Conservation (phyloP, 108 stramenopile genomes). For the Discostella stelligeroides region DNA sequence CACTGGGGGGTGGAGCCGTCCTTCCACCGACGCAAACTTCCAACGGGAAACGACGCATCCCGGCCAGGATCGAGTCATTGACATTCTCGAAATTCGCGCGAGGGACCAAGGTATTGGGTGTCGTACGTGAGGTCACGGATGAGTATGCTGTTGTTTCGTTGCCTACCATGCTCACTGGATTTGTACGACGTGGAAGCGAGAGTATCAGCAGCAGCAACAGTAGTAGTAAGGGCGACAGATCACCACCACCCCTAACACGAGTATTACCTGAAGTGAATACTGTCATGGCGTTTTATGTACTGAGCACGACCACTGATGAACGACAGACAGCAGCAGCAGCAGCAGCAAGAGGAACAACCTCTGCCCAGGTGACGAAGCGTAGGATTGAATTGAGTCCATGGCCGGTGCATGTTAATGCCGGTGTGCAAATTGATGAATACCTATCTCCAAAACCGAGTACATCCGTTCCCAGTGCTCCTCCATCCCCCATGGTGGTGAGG, state of each 20-base stretch:
- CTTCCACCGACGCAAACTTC: slow-evolving; percentile 43
- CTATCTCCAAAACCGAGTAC: too few species aligned
- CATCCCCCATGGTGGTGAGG: slow-evolving; percentile 39
- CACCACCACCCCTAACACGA: slow-evolving; percentile 49
- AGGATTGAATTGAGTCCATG: slow-evolving; percentile 76
- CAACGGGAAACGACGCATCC: slow-evolving; percentile 20
- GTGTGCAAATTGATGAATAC: too few species aligned
- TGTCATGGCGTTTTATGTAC: slow-evolving; percentile 62
- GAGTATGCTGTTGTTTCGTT: slow-evolving; percentile 71
- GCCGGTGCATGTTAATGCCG: slow-evolving; percentile 62
- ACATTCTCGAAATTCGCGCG: slow-evolving; percentile 66
- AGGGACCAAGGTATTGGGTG: slow-evolving; percentile 69
- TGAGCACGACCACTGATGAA: slow-evolving; percentile 50
- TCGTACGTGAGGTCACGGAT: slow-evolving; percentile 66
- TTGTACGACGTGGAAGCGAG: slow-evolving; percentile 54
- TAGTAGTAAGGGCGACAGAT: too few species aligned
- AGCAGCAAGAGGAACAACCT: not conserved
- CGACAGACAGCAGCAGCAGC: slow-evolving; percentile 20
- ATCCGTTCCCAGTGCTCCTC: too few species aligned
- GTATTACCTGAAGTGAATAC: slow-evolving; percentile 55
- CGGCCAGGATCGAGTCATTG: slow-evolving; percentile 71
- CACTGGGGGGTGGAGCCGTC: slow-evolving; percentile 81
- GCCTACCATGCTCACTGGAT: slow-evolving; percentile 80
- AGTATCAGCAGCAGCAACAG: too few species aligned
- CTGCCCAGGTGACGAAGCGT: slow-evolving; percentile 54